Conservation (phyloP, 352 stramenopile genomes). For the Globisporangium rhizosaccharum region DNA sequence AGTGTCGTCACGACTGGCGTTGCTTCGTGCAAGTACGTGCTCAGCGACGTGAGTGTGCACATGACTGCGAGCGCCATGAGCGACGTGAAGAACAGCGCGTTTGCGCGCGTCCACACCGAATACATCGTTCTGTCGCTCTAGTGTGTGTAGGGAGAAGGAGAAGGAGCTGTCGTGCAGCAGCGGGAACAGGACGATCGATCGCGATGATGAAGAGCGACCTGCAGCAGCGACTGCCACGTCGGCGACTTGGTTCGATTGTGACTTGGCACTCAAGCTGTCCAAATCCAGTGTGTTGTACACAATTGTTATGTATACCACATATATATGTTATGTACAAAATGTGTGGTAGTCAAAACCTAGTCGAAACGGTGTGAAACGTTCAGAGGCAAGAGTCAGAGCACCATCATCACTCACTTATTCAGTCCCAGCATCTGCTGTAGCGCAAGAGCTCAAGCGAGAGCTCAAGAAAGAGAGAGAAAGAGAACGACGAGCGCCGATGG, state of each 20-base stretch:
- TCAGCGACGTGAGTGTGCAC: slow-evolving; percentile 67
- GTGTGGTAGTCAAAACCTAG: too few species aligned
- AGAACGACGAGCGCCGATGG: neutral
- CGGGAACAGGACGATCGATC: neutral
- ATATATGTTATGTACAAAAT: neutral
- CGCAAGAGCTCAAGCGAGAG: too few species aligned
- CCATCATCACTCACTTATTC: too few species aligned
- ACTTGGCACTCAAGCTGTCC: too few species aligned
- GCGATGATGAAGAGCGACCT: neutral
- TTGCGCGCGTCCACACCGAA: slow-evolving; percentile 82
- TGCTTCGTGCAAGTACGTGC: slow-evolving; percentile 60
- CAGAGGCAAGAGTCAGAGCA: too few species aligned
- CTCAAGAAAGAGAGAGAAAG: too few species aligned
- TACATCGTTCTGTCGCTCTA: slow-evolving; percentile 43
- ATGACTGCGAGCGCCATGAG: slow-evolving; percentile 71
- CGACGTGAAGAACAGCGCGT: slow-evolving; percentile 79
- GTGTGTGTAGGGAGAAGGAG: neutral
- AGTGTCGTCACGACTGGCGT: slow-evolving; percentile 53
- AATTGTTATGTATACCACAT: neutral
- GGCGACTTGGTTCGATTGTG: neutral
- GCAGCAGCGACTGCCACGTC: too few species aligned
- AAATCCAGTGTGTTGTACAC: neutral
- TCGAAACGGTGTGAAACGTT: too few species aligned
- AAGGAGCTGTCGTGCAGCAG: neutral
- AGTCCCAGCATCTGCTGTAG: too few species aligned